Percentiles rank a stretch among this genome's conserved stretches.
These are phyloP conservation scores for Takashimella koratensis DNA, from an alignment of 1,284 basidiomycete genomes.

Conservation along the genomic window DNA sequence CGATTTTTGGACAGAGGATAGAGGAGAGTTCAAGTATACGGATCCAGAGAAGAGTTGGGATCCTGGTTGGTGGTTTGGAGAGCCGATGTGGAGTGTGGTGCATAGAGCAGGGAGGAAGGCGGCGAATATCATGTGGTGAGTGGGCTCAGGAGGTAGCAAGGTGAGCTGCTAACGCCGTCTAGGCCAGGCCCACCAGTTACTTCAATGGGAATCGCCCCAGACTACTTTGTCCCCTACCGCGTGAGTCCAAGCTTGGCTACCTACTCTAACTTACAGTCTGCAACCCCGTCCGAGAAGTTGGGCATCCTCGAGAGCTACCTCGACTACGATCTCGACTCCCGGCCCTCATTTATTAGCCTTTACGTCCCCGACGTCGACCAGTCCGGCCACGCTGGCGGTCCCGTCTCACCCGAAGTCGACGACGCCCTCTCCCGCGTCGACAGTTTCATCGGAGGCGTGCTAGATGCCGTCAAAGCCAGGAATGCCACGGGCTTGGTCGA, in stretches of 20 bases:
- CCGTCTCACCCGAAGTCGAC: conserved; percentile 66
- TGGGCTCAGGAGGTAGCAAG: too few relatives aligned
- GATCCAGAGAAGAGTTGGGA: conserved; percentile 61
- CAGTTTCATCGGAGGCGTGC: conserved; percentile 66
- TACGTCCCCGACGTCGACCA: conserved; percentile 53
- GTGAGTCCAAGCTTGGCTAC: conserved; percentile 51
- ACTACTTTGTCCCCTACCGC: conserved; percentile 72
- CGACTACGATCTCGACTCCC: background rate
- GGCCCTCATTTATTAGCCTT: conserved; percentile 72
- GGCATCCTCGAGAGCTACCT: background rate
- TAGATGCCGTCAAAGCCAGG: conserved; percentile 60
- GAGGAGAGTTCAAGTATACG: conserved; percentile 52
- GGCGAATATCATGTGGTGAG: conserved; percentile 85
- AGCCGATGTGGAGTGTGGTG: conserved; percentile 88
- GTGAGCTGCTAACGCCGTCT: too few relatives aligned
- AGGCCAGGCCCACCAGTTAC: conserved; percentile 80
- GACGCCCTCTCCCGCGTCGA: conserved; percentile 68
- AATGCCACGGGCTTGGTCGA: conserved; percentile 80
- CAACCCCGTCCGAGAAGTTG: conserved; percentile 8
- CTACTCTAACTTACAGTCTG: conserved; percentile 5
- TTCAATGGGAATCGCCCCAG: conserved; percentile 60
- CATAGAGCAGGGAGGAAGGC: conserved; percentile 67
- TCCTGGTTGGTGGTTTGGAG: conserved; percentile 77
- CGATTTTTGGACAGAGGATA: conserved; percentile 70
- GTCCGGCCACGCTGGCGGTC: conserved; percentile 69